phyloP scores from a whole-genome alignment of 192 early-diverging fungal genomes.

The Coemansia sp. region DNA sequence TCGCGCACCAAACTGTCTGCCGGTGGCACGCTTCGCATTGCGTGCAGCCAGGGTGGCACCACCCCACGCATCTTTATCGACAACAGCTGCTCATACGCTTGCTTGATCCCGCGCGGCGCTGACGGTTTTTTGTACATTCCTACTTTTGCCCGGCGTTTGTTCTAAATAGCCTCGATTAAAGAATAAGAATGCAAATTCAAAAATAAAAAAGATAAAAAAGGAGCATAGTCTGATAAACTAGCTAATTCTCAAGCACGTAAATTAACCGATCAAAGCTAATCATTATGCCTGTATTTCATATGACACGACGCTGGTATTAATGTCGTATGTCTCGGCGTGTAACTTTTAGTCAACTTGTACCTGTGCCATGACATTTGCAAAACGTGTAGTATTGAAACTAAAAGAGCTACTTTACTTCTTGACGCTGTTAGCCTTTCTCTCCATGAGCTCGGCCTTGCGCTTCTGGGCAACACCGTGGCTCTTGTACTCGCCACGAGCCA shows the following conservation, averaged over 20 bases:
- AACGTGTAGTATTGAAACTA: constrained; percentile 10
- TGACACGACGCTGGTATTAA: too few species aligned
- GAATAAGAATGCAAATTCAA: not conserved
- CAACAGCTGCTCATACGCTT: constrained; percentile 43
- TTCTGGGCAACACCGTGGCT: constrained; percentile 54
- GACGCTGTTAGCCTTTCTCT: constrained; percentile 51
- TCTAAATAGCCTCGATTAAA: not conserved
- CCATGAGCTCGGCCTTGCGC: constrained; percentile 37
- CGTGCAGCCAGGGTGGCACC: constrained; percentile 52
- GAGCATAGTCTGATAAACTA: not conserved
- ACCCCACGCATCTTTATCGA: constrained; percentile 30
- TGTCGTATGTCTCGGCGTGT: too few species aligned
- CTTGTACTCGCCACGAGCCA: constrained; percentile 40
- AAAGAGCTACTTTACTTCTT: constrained; percentile 44
- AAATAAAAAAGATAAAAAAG: not conserved
- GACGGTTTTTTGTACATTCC: constrained; percentile 47
- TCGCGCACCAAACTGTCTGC: constrained; percentile 49
- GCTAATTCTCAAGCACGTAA: not conserved
- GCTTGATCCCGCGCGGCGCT: constrained; percentile 26
- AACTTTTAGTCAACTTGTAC: too few species aligned
- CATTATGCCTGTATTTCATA: not conserved
- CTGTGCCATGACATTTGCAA: not conserved
- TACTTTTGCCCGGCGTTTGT: not conserved
- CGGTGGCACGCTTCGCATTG: constrained; percentile 42
- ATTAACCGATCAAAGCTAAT: not conserved